These are phyloP conservation scores for Russula abietina DNA, from an alignment of 768 basidiomycete genomes.

Conservation along the genomic window DNA sequence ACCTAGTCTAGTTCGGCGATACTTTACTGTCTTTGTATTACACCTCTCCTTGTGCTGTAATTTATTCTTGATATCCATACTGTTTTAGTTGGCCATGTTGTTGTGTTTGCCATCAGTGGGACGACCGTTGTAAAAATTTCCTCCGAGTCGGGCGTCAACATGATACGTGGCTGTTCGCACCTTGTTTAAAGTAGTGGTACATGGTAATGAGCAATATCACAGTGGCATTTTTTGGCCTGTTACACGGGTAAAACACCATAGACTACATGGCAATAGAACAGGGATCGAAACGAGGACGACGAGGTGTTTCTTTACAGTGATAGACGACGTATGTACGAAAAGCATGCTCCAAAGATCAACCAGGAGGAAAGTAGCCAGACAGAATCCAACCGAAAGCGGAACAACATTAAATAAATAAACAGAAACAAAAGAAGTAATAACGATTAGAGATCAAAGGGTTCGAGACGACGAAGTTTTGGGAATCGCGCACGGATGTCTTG, in stretches of 20 bases:
- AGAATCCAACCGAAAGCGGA: neutral
- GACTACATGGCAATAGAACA: neutral
- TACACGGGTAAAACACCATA: neutral
- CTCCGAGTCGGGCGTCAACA: neutral
- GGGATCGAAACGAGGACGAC: neutral
- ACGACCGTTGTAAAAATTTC: neutral
- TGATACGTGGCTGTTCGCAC: neutral
- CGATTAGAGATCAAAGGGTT: conserved; percentile 14
- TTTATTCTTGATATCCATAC: neutral
- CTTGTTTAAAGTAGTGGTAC: neutral
- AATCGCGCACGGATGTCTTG: conserved; percentile 20
- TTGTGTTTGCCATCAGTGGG: neutral
- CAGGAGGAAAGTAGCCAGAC: neutral
- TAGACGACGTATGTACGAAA: conserved; percentile 1
- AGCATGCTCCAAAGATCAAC: neutral
- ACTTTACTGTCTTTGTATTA: neutral
- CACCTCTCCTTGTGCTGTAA: neutral
- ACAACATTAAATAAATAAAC: neutral
- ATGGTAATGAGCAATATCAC: neutral
- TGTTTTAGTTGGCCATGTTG: neutral
- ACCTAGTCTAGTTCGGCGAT: neutral
- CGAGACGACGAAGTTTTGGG: conserved; percentile 21
- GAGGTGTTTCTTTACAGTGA: conserved; percentile 1
- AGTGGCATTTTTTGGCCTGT: neutral
- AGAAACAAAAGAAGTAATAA: neutral